Evolutionary conservation across 202 grass and related monocot genomes (phyloP).

Genomic region (Thinopyrum obtusiflorum): DNA sequence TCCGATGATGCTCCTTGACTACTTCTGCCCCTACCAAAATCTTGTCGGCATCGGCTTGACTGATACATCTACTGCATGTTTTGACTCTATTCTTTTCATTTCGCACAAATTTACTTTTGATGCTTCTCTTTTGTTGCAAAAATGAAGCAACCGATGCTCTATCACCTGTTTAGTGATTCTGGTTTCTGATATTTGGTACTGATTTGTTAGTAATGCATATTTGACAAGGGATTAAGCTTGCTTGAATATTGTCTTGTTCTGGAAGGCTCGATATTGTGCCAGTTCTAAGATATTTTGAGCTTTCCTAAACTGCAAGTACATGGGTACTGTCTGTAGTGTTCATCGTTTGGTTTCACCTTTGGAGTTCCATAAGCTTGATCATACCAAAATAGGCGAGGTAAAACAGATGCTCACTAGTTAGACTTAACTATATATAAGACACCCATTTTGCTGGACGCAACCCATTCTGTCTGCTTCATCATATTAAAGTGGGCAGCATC

Average conservation of each 20-base stretch:
- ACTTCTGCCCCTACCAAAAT: constrained; percentile 48
- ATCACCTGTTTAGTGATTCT: neutral
- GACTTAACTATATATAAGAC: too few species aligned
- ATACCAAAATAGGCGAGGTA: too few species aligned
- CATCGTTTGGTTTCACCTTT: too few species aligned
- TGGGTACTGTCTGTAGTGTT: too few species aligned
- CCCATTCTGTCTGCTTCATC: too few species aligned
- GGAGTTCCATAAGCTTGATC: too few species aligned
- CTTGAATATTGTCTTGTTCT: neutral
- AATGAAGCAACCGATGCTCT: constrained; percentile 9
- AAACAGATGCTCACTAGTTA: too few species aligned
- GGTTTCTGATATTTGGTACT: neutral
- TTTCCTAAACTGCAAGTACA: too few species aligned
- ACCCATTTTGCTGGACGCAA: too few species aligned
- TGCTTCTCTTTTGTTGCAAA: neutral
- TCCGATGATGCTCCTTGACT: constrained; percentile 58
- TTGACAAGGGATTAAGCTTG: neutral
- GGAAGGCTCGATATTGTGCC: neutral
- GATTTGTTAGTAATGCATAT: constrained; percentile 5
- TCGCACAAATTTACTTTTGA: constrained; percentile 3
- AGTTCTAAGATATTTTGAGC: neutral
- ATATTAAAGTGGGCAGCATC: too few species aligned
- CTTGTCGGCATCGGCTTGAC: constrained; percentile 72
- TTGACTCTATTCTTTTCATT: constrained; percentile 23
- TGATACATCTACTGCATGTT: constrained; percentile 65